Evolutionary conservation across 176 grass and related monocot genomes (phyloP).

Genomic region (Calamus simplicifolius): DNA sequence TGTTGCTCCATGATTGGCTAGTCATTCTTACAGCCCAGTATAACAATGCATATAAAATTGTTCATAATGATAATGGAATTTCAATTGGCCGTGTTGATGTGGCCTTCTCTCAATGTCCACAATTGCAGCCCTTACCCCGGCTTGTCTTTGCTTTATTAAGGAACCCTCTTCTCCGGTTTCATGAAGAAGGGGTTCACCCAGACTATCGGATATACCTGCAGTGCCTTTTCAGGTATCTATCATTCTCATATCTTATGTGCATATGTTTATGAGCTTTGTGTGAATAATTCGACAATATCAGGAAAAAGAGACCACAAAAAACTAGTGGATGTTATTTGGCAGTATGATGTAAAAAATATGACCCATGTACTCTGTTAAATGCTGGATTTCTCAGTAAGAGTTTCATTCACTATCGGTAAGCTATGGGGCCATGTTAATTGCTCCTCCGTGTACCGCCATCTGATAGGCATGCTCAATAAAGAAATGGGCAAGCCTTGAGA

Average conservation of each 20-base stretch:
- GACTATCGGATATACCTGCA: constrained; percentile 97
- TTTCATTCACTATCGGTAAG: too few relatives aligned
- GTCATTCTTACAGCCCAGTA: constrained; percentile 74
- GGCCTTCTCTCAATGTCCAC: constrained; percentile 74
- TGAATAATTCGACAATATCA: not conserved
- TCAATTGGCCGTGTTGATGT: constrained; percentile 54
- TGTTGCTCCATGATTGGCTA: constrained; percentile 80
- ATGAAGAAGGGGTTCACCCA: constrained; percentile 97
- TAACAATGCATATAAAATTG: constrained; percentile 36
- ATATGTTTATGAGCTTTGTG: not conserved
- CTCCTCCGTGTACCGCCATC: too few relatives aligned
- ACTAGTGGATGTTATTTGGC: too few relatives aligned
- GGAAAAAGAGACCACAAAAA: too few relatives aligned
- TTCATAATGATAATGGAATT: constrained; percentile 24
- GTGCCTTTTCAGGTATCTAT: constrained; percentile 87
- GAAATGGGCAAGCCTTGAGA: too few relatives aligned
- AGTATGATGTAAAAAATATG: too few relatives aligned
- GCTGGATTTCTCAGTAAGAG: too few relatives aligned
- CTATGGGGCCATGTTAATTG: too few relatives aligned
- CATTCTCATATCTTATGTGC: not conserved
- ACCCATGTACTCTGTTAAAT: too few relatives aligned
- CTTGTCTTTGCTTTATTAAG: constrained; percentile 86
- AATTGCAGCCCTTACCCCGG: constrained; percentile 71
- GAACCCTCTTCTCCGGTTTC: constrained; percentile 74
- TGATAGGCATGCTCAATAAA: too few relatives aligned